Conservation (phyloP, 768 basidiomycete genomes). For the Mrakia blollopis region DNA sequence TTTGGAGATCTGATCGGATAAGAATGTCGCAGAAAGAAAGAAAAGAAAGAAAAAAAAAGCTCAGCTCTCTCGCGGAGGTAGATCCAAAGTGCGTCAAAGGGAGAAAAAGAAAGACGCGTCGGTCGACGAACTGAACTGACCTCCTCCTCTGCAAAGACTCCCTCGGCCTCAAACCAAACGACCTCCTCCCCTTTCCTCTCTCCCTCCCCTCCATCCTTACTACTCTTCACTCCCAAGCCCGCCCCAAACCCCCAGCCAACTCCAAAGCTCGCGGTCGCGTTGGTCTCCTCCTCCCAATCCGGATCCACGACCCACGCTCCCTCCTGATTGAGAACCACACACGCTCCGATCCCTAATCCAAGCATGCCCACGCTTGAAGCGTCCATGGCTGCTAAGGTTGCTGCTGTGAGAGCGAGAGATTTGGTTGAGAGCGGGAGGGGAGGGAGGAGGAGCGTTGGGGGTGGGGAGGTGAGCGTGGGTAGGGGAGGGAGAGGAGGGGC, state of each 20-base stretch:
- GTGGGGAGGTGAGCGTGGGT: constrained; percentile 1
- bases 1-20: constrained; percentile 2
- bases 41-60: background rate
- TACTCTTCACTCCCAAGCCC: background rate
- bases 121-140: no score
- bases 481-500: constrained; percentile 3
- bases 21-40: background rate
- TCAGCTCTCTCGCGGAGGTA: background rate
- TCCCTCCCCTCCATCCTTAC: background rate
- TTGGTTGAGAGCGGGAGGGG: constrained; percentile 34
- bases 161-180: constrained; percentile 28
- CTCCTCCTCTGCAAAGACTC: constrained; percentile 26
- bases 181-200: constrained; percentile 24
- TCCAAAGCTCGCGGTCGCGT: constrained; percentile 10
- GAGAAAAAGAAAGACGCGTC: background rate
- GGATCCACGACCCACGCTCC: constrained; percentile 25
- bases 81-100: background rate
- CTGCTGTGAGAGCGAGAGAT: constrained; percentile 53
- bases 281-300: constrained; percentile 24
- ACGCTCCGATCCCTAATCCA: constrained; percentile 23
- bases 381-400: constrained; percentile 37
- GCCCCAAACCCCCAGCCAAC: constrained; percentile 31
- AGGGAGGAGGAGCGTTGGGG: no score
- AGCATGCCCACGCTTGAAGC: constrained; percentile 26
- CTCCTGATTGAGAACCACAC: constrained; percentile 2